phyloP scores from a whole-genome alignment of 169 alveolate genomes.

The Babesia caballi region DNA sequence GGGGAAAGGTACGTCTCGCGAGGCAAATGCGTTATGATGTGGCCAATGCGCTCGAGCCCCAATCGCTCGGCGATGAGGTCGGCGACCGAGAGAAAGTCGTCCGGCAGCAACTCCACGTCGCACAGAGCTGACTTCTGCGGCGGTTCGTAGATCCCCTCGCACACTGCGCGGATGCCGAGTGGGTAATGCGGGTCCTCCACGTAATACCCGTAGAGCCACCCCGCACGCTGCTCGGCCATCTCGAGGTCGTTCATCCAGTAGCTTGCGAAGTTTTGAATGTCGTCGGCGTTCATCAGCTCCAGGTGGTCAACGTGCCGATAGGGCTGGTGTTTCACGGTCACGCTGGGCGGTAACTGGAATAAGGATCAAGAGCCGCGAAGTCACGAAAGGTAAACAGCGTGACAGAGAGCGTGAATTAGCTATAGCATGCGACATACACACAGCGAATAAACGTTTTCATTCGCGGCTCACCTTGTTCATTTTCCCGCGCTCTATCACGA shows the following conservation, averaged over 20 bases:
- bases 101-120: constrained; percentile 63
- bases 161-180: constrained; percentile 95
- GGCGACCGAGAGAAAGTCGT: constrained; percentile 72
- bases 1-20: constrained; percentile 91
- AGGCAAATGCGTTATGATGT: constrained; percentile 92
- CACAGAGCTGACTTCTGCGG: constrained; percentile 87
- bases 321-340: constrained; percentile 91
- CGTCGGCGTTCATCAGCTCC: constrained; percentile 94
- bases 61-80: constrained; percentile 90
- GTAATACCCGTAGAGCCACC: constrained; percentile 97
- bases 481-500: constrained; percentile 60
- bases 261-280: constrained; percentile 87
- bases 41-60: constrained; percentile 94
- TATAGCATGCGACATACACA: background rate
- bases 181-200: constrained; percentile 94
- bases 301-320: constrained; percentile 97
- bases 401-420: background rate
- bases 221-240: constrained; percentile 90
- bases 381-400: background rate
- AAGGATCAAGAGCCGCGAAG: background rate
- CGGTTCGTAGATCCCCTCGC: constrained; percentile 96
- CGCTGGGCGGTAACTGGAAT: constrained; percentile 89
- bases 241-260: constrained; percentile 88
- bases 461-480: constrained; percentile 67
- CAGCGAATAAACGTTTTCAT: background rate